Percentiles rank a stretch among this genome's conserved stretches.
Conservation (phyloP, 768 basidiomycete genomes). For the Steccherinum ochraceum region DNA sequence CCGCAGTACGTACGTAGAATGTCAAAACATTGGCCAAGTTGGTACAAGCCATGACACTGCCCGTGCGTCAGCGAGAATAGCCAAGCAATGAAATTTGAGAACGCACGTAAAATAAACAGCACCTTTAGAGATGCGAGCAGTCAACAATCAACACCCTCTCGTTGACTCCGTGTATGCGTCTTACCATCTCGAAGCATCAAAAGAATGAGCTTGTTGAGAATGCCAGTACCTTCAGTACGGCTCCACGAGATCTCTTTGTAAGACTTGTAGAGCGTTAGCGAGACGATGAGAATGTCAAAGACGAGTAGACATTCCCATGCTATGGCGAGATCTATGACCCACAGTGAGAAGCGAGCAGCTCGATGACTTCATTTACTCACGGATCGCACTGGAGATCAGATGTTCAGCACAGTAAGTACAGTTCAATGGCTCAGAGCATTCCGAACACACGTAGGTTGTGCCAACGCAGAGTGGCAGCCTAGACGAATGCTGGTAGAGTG, state of each 20-base stretch:
- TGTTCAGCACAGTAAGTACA: not conserved
- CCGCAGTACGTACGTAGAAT: conserved; percentile 32
- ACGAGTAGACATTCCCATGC: conserved; percentile 47
- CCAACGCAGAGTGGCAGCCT: conserved; percentile 16
- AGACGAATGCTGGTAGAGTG: conserved; percentile 7
- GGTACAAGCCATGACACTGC: conserved; percentile 45
- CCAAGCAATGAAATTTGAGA: not conserved
- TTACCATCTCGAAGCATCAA: conserved; percentile 47
- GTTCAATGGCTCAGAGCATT: not conserved
- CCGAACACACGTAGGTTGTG: conserved; percentile 18
- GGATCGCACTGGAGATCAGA: conserved; percentile 17
- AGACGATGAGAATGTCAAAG: conserved; percentile 44
- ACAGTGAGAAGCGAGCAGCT: not conserved
- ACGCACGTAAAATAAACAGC: conserved; percentile 51
- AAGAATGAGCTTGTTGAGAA: conserved; percentile 27
- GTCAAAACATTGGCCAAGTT: conserved; percentile 44
- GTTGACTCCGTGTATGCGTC: conserved; percentile 11
- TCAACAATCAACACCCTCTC: conserved; percentile 1
- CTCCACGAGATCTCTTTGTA: conserved; percentile 25
- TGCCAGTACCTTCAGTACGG: conserved; percentile 18
- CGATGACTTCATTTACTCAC: conserved; percentile 10
- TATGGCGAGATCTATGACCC: conserved; percentile 24
- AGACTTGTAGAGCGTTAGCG: conserved; percentile 42
- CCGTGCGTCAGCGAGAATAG: not conserved
- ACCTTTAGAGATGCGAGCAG: conserved; percentile 28